Evolutionary conservation across 768 basidiomycete genomes (phyloP), one percentile per base, ranked within the genome.

Genomic region (Suillus discolor): DNA sequence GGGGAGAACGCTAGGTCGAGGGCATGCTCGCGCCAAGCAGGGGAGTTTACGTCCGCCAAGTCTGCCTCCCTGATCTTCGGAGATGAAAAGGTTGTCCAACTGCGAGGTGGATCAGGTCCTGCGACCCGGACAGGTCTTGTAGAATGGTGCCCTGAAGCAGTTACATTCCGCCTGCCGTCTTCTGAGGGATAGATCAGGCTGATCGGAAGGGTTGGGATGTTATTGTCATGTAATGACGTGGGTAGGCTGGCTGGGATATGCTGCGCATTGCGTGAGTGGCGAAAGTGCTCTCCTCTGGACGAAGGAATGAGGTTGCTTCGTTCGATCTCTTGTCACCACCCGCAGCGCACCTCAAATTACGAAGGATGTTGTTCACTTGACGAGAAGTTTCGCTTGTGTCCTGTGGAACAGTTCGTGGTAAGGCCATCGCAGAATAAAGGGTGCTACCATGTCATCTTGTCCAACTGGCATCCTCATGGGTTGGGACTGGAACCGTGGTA

Each of bases 261-360:
- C 63, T 72, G 81, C 7, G 84, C 67, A 71, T 92, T 92, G 65
- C 86, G 88, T 42, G 78, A 70, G 67, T 84, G 91, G 62, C 90
- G 82, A 65, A 88, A 91, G 51, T 92, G 87, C 73, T 93, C 91
- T 12, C 89, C 90, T 72, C 90, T 92, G 65, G 4, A 38, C 49
- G 60, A 51, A 53, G 34, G 45, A 42, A 62, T 34, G 42, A 20
- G 34, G 47, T 38, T 63, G 15, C 23, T 65, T 38, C 11, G 61
- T 25, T 51, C 39, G 39, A 44, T 18, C 25, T 51, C 49, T n/a
- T 12, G n/a, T 36, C 25, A 64, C 20, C 36, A 63, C 23, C 55
- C 25, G 18, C 16, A 54, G 59, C 75, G 59, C 8, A 71, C 76
- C 76, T 71, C 9, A 77, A 72, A 28, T 66, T 73, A 47, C 68